These are phyloP conservation scores for Fraxinus sp. DNA, from an alignment of 305 asterid species.

Conservation along the genomic window DNA sequence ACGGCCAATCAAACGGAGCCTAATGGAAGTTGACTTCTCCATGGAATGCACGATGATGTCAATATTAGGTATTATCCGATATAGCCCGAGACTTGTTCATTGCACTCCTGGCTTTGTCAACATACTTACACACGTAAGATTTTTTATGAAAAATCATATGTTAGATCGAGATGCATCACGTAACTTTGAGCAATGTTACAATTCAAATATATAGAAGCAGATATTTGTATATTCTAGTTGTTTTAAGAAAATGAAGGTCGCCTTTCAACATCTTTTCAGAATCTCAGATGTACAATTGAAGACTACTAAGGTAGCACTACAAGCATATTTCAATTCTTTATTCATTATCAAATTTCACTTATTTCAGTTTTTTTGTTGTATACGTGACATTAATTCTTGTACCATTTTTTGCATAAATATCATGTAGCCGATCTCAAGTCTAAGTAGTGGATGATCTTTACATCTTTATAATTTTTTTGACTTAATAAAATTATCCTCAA, in stretches of 20 bases:
- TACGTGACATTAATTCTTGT: too few relatives aligned
- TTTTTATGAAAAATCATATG: not conserved
- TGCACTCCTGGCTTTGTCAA: not conserved
- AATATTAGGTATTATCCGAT: not conserved
- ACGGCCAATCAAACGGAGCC: too few relatives aligned
- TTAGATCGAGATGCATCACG: not conserved
- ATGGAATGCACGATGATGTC: not conserved
- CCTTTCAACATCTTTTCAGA: not conserved
- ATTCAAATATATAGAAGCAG: not conserved
- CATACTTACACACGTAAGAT: not conserved
- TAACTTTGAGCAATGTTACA: not conserved
- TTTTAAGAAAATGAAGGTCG: not conserved
- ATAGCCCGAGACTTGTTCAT: not conserved
- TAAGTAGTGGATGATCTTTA: not conserved
- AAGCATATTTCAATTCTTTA: not conserved
- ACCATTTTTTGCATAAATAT: not conserved
- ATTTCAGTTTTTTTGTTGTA: not conserved
- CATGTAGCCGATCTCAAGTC: not conserved
- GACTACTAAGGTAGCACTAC: not conserved
- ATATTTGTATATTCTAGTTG: not conserved
- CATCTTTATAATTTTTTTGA: not conserved
- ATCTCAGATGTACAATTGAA: not conserved
- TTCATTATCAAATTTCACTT: not conserved
- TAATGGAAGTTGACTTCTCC: not conserved
- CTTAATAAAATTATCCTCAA: not conserved